Evolutionary conservation across 306 rosid species (phyloP).

Genomic region (Senna tora): DNA sequence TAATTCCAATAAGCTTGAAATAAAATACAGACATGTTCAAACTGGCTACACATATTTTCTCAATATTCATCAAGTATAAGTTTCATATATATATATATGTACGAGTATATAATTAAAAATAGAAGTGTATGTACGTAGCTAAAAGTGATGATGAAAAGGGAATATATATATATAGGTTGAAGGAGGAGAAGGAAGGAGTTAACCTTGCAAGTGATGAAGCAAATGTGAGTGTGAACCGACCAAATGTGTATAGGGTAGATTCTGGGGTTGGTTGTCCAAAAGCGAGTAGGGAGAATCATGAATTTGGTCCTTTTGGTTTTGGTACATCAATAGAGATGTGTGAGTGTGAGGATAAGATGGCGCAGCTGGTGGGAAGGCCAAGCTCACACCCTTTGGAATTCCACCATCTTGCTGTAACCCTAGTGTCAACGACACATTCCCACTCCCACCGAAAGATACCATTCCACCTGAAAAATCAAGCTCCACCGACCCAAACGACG

Average conservation of each 20-base stretch:
- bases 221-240: slow-evolving; percentile 70
- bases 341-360: background rate
- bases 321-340: too few species aligned
- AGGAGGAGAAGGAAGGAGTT: slow-evolving; percentile 1
- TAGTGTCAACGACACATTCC: slow-evolving; percentile 73
- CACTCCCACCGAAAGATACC: slow-evolving; percentile 37
- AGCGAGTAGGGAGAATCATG: slow-evolving; percentile 52
- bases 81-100: slow-evolving; percentile 40
- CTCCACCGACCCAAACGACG: slow-evolving; percentile 69
- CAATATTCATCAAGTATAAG: too few species aligned
- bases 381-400: slow-evolving; percentile 51
- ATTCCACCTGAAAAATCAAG: slow-evolving; percentile 60
- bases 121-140: too few species aligned
- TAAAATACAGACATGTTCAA: slow-evolving; percentile 36
- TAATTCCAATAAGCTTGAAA: slow-evolving; percentile 34
- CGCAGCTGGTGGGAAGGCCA: slow-evolving; percentile 15
- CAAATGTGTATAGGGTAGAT: slow-evolving; percentile 77
- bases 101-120: slow-evolving; percentile 9
- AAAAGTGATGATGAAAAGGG: too few species aligned
- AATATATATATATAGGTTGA: too few species aligned
- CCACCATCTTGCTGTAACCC: slow-evolving; percentile 89
- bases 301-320: background rate
- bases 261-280: slow-evolving; percentile 69
- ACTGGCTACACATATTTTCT: background rate
- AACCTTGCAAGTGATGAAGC: slow-evolving; percentile 74